Conservation (phyloP, 768 basidiomycete genomes). For the Amanita pseudoporphyria region DNA sequence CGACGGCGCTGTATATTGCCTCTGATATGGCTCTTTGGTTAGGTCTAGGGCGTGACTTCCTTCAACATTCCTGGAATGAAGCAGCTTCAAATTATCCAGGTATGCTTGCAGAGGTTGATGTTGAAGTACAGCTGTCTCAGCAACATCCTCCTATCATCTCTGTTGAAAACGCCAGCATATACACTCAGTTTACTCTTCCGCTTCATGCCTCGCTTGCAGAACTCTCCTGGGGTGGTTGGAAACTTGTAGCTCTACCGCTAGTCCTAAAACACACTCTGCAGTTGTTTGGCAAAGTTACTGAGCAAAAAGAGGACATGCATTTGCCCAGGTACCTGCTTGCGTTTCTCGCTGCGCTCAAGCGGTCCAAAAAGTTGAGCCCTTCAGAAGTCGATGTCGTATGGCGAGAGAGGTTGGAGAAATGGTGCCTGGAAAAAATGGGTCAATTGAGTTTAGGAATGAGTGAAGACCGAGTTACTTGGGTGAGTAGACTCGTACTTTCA, state of each 20-base stretch:
- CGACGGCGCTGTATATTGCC: conserved; percentile 28
- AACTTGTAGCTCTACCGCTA: conserved; percentile 50
- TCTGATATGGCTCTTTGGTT: conserved; percentile 42
- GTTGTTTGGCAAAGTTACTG: not conserved
- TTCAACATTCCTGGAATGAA: conserved; percentile 39
- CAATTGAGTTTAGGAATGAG: not conserved
- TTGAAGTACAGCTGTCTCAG: not conserved
- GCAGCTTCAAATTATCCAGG: not conserved
- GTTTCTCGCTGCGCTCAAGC: conserved; percentile 40
- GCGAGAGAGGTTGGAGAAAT: conserved; percentile 43
- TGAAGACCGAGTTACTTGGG: not conserved
- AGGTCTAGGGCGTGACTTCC: conserved; percentile 43
- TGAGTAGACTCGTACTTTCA: not conserved
- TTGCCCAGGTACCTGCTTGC: conserved; percentile 34
- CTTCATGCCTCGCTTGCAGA: conserved; percentile 56
- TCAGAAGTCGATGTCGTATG: conserved; percentile 48
- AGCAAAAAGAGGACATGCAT: conserved; percentile 20
- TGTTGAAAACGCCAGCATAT: conserved; percentile 4
- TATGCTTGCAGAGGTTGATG: not conserved
- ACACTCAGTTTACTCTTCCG: conserved; percentile 33
- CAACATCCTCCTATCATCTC: conserved; percentile 5
- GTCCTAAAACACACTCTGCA: conserved; percentile 34
- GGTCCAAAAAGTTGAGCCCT: conserved; percentile 34
- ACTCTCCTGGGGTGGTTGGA: conserved; percentile 72
- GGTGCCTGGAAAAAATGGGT: conserved; percentile 33